Percentiles rank a stretch among this genome's conserved stretches.
These are phyloP conservation scores for Fraxinus excelsior DNA, from an alignment of 257 asterid genomes.

Conservation along the genomic window DNA sequence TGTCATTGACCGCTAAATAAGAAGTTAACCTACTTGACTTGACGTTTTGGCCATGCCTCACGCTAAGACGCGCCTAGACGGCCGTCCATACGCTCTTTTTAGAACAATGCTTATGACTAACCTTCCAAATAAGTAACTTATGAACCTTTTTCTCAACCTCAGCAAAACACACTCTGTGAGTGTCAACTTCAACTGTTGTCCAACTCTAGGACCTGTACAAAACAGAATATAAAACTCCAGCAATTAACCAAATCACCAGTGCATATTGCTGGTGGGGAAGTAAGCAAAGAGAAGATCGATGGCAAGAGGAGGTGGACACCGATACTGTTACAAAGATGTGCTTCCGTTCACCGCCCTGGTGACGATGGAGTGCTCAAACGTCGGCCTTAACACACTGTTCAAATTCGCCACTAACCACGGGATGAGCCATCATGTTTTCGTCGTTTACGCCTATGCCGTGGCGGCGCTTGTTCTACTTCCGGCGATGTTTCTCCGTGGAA, in stretches of 20 bases:
- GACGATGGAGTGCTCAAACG: conserved; percentile 70
- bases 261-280: neutral
- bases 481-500: conserved; percentile 51
- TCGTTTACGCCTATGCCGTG: conserved; percentile 71
- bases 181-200: neutral
- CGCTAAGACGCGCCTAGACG: too few relatives aligned
- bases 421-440: conserved; percentile 80
- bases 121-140: too few relatives aligned
- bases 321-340: conserved; percentile 50
- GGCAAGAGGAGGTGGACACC: conserved; percentile 29
- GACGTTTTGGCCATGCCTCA: too few relatives aligned
- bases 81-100: too few relatives aligned
- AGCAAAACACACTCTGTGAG: too few relatives aligned
- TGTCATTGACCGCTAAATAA: too few relatives aligned
- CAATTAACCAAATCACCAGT: neutral
- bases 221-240: neutral
- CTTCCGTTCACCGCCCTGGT: conserved; percentile 66
- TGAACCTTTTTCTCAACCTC: too few relatives aligned
- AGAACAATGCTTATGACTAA: too few relatives aligned
- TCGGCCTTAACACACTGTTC: conserved; percentile 78
- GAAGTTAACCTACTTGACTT: too few relatives aligned
- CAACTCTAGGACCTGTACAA: neutral
- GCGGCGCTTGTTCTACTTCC: conserved; percentile 77
- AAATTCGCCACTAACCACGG: conserved; percentile 64
- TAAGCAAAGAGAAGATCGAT: conserved; percentile 3